These are phyloP conservation scores for Kazachstania taianensis DNA, from an alignment of 805 yeast genomes.

Conservation along the genomic window DNA sequence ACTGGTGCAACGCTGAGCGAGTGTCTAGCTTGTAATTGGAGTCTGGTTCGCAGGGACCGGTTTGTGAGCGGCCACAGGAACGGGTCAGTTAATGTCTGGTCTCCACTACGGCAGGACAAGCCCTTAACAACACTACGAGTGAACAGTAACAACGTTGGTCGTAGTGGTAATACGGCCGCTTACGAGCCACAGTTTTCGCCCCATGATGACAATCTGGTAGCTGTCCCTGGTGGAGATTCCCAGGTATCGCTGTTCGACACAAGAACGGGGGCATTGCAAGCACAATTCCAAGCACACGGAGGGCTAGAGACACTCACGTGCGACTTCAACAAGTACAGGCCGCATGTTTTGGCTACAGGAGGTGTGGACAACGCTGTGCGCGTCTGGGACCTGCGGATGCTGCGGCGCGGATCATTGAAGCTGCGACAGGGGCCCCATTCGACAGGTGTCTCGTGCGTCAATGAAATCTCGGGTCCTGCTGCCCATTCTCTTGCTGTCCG, in stretches of 20 bases:
- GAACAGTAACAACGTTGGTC: constrained; percentile 22
- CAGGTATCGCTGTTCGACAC: constrained; percentile 75
- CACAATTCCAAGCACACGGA: constrained; percentile 60
- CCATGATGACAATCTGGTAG: constrained; percentile 59
- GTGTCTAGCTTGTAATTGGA: constrained; percentile 68
- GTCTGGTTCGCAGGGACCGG: constrained; percentile 50
- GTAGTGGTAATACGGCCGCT: constrained; percentile 36
- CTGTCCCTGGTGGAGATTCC: constrained; percentile 65
- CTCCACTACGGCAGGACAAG: constrained; percentile 41
- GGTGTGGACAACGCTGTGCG: constrained; percentile 84
- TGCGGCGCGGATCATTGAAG: constrained; percentile 2
- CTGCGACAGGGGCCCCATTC: not conserved
- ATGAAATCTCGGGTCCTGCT: constrained; percentile 70
- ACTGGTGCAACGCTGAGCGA: constrained; percentile 50
- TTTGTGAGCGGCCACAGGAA: constrained; percentile 89
- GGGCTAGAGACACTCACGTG: constrained; percentile 73
- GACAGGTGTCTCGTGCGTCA: constrained; percentile 37
- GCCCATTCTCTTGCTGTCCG: constrained; percentile 80
- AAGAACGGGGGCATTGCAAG: constrained; percentile 44
- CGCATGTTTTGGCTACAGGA: constrained; percentile 71
- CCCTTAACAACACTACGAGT: constrained; percentile 14
- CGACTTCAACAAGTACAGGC: constrained; percentile 86
- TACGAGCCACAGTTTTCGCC: constrained; percentile 79
- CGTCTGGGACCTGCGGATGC: constrained; percentile 80
- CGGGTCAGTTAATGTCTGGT: constrained; percentile 75